Base-by-base conservation (phyloP, 1,284 basidiomycete genomes). In the Moesziomyces sp. region DNA sequence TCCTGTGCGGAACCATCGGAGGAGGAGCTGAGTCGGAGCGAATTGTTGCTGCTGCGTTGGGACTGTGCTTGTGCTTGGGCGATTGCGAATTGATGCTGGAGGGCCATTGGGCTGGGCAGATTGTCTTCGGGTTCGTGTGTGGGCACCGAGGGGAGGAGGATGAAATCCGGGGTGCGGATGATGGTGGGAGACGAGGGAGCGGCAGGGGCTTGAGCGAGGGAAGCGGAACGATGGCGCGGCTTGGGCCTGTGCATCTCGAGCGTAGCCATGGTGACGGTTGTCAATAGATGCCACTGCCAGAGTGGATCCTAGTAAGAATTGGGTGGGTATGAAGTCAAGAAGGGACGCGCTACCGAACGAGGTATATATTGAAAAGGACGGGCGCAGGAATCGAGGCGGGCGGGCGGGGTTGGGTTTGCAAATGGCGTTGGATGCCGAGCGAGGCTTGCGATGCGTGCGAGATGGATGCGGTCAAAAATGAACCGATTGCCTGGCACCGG, bases 121-220 rank as follows among this genome's bases (percentile, higher is more conserved):
- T 74, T 69, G 56, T 73, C 74, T 40, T 74, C 69, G 3, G 74
- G 74, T 38, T 76, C 74, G 60, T 76, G 74, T 6, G 74, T 76
- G 10, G 74, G 74, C 10, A 74, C 61, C 21, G 74, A 73, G 26
- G 74, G 74, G 14, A 76, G 47, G 18, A 73, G 47, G 42, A 76
- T 73, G 16, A 67, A 64, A 40, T 74, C 67, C 1, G 53, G 38
- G 19, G 66, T 70, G 55, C 72, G 66, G 40, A 74, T 70, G 63
- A 74, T 70, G 59, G 59, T 63, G 45, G 67, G 67, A 3, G 72
- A 67, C 3, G 53, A 48, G 19, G 67, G 72, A 8, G 38, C 23
- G 14, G 18, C 24, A 8, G 38, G n/a, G 14, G 18, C 24, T 26
- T 26, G 49, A 3, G 55, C 30, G 38, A 42, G 26, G 24, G 58